Evolutionary conservation across 2,329 filamentous ascomycete species (phyloP).

Genomic region (Aspergillus ustus): DNA sequence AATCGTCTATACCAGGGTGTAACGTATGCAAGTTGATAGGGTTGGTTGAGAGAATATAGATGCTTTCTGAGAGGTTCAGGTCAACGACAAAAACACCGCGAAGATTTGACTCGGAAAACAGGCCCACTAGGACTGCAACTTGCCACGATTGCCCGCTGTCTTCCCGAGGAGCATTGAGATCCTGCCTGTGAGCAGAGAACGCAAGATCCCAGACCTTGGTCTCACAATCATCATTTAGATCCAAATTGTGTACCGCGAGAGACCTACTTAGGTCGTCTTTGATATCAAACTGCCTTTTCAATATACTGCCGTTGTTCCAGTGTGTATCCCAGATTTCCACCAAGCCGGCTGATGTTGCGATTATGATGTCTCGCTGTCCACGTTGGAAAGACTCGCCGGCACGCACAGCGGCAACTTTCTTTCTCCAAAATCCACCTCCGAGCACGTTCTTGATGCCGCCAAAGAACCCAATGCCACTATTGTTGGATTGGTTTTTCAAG

Average conservation of each 20-base stretch:
- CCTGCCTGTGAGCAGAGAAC: slow-evolving; percentile 50
- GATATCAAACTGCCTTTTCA: slow-evolving; percentile 73
- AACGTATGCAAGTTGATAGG: slow-evolving; percentile 20
- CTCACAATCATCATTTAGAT: slow-evolving; percentile 59
- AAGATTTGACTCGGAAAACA: slow-evolving; percentile 54
- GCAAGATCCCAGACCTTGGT: slow-evolving; percentile 81
- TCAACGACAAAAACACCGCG: slow-evolving; percentile 78
- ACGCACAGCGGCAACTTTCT: slow-evolving; percentile 79
- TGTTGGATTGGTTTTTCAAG: slow-evolving; percentile 64
- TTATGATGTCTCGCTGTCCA: slow-evolving; percentile 83
- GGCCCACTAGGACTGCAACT: slow-evolving; percentile 65
- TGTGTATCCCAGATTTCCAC: slow-evolving; percentile 88
- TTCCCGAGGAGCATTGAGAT: slow-evolving; percentile 55
- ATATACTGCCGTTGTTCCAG: slow-evolving; percentile 80
- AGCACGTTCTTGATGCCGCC: slow-evolving; percentile 80
- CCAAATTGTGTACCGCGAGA: slow-evolving; percentile 61
- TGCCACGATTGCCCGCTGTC: slow-evolving; percentile 54
- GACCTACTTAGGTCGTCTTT: slow-evolving; percentile 67
- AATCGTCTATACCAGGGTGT: slow-evolving; percentile 24
- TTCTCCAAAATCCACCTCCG: slow-evolving; percentile 69
- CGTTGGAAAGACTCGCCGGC: slow-evolving; percentile 72
- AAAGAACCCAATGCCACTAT: slow-evolving; percentile 66
- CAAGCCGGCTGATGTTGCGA: slow-evolving; percentile 75
- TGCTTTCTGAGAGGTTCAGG: slow-evolving; percentile 61
- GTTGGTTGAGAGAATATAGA: slow-evolving; percentile 54